These are phyloP conservation scores for Ilyonectria destructans DNA, from an alignment of 2,329 filamentous ascomycete species.

Conservation along the genomic window DNA sequence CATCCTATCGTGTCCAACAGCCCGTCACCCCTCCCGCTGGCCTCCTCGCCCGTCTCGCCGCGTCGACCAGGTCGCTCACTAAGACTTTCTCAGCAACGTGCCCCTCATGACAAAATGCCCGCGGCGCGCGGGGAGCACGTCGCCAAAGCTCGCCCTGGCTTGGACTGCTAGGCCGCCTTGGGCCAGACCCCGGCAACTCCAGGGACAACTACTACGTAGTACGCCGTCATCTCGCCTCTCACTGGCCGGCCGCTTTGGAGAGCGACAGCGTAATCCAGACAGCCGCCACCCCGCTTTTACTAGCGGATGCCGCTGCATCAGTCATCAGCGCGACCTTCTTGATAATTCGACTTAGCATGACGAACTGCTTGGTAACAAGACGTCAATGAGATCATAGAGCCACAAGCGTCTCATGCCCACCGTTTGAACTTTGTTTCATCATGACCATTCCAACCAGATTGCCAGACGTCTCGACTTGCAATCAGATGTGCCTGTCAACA, in stretches of 20 bases:
- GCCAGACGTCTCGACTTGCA: neutral
- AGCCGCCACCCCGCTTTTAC: constrained; percentile 41
- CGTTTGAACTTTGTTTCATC: neutral
- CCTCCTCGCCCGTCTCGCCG: constrained; percentile 5
- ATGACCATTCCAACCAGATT: neutral
- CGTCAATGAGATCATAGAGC: neutral
- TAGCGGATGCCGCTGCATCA: constrained; percentile 38
- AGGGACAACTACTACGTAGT: too few relatives aligned
- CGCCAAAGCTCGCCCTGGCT: constrained; percentile 6
- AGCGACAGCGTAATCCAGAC: constrained; percentile 48
- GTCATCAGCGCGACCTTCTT: constrained; percentile 37
- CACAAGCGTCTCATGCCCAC: neutral
- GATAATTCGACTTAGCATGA: constrained; percentile 39
- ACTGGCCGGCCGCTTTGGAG: constrained; percentile 39
- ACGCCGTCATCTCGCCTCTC: neutral
- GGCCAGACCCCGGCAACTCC: neutral
- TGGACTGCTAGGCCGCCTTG: neutral
- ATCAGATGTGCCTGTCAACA: too few relatives aligned
- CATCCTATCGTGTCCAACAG: constrained; percentile 2
- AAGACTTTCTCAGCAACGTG: constrained; percentile 45
- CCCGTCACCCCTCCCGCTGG: neutral
- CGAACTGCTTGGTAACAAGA: constrained; percentile 31
- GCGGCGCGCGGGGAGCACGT: neutral
- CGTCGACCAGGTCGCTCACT: constrained; percentile 36
- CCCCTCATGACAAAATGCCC: constrained; percentile 38